Base-by-base conservation (phyloP, 345 rosid species). In the Syzygium grande region DNA sequence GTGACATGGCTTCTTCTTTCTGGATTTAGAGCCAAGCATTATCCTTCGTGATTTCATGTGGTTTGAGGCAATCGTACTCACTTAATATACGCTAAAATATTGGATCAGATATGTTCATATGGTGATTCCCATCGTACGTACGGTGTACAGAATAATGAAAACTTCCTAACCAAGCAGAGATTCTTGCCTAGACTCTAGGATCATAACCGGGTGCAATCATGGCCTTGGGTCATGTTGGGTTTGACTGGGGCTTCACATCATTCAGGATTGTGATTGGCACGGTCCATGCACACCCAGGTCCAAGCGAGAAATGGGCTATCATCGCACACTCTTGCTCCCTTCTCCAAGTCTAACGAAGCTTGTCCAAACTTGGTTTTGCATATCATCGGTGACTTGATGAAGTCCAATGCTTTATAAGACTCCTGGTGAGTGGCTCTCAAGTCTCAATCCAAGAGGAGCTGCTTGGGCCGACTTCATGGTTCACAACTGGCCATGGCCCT, bases 1-100 rank as follows among this genome's bases (percentile, higher is more conserved):
- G 41, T 21, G 3, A 16, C 41, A 15, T 7, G 43, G 11, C 43
- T 34, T 34, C 43, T 30, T 19, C 43, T 17, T 68, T 30, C 10
- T 17, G 10, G 19, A 8, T 30, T 30, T 34, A 9, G 23, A 34
- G 43, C 12, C 2, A 9, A 0, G 0, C 9, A 7, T 17, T 17
- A 6, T 17, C 34, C 11, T 68, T 68, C 0, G 7, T 34, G 12
- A 55, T 30, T 8, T 38, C 79, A 68, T 9, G 3, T 2, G 22
- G 21, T 19, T 30, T 2, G 1, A 65, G 43, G 3, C 2, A 5
- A 41, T 65, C 11, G 5, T 30, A n/a, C 10, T n/a, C 38, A n/a
- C 9, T 63, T 63, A 63, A 63, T n/a, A 3, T 14, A 63, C 9
- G 2, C 10, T 63, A 7, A 63, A 63, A 3, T 29, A 63, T 14